Conservation (phyloP, 768 basidiomycete species). For the Collybia mongolica region DNA sequence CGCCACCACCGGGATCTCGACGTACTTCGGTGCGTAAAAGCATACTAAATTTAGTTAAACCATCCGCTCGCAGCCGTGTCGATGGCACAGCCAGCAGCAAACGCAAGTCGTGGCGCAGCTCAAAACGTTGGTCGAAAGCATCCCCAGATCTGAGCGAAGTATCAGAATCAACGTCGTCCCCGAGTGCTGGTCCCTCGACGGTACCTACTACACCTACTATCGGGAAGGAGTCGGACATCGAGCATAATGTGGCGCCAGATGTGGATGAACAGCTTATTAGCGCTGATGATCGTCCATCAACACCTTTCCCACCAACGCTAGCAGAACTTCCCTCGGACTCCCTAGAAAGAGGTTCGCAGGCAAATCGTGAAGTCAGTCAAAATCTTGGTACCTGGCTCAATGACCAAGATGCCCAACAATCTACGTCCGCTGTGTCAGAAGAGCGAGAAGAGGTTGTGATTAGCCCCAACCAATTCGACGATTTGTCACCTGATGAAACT, state of each 20-base stretch:
- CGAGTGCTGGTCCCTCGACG: neutral
- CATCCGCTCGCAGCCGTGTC: conserved; percentile 16
- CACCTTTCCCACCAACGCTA: neutral
- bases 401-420: neutral
- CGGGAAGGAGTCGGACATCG: neutral
- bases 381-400: conserved; percentile 2
- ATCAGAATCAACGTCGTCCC: conserved; percentile 6
- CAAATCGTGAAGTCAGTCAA: conserved; percentile 3
- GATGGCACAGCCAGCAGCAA: conserved; percentile 8
- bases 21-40: conserved; percentile 30
- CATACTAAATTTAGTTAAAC: conserved; percentile 27
- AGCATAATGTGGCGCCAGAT: neutral
- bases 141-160: conserved; percentile 15
- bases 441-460: neutral
- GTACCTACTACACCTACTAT: conserved; percentile 1
- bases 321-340: neutral
- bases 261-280: neutral
- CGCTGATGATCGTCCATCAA: neutral
- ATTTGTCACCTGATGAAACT: too few species aligned
- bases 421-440: neutral
- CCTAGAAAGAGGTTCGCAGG: neutral
- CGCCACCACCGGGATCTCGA: conserved; percentile 11
- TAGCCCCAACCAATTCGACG: neutral
- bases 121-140: conserved; percentile 31
- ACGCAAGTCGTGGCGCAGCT: conserved; percentile 24